Conservation (phyloP, 129 eudicot species). For the Tagetes erecta region DNA sequence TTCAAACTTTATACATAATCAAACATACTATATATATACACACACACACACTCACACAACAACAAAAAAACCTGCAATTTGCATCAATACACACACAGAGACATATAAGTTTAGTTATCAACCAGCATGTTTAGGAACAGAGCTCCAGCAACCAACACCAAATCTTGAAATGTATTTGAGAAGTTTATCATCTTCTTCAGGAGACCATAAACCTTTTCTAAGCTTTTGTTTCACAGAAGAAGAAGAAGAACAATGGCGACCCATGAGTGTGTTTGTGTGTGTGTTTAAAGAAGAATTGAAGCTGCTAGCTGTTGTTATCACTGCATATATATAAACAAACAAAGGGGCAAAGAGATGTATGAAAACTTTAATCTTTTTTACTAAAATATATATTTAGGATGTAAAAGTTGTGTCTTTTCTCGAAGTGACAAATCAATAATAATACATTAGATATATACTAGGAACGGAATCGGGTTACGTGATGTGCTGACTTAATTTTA, state of each 20-base stretch:
- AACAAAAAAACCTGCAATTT: not conserved
- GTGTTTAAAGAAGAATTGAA: conserved; percentile 27
- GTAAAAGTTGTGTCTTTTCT: conserved; percentile 30
- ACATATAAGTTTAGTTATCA: too few relatives aligned
- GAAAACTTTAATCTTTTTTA: not conserved
- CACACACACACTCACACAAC: too few relatives aligned
- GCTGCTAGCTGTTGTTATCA: conserved; percentile 42
- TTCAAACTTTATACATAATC: conserved; percentile 5
- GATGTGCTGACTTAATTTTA: too few relatives aligned
- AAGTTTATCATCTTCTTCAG: conserved; percentile 95
- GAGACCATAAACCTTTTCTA: conserved; percentile 94
- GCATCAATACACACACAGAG: not conserved
- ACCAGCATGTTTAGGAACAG: conserved; percentile 76
- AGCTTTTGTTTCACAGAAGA: conserved; percentile 72
- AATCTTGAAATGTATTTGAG: conserved; percentile 70
- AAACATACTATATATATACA: not conserved
- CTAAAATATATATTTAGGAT: not conserved
- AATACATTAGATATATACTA: not conserved
- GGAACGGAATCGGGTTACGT: too few relatives aligned
- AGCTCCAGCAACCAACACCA: conserved; percentile 98
- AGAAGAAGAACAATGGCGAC: conserved; percentile 78
- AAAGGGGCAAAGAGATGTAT: conserved; percentile 21
- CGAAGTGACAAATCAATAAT: conserved; percentile 30
- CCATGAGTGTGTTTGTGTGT: conserved; percentile 43
- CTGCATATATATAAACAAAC: conserved; percentile 27